Evolutionary conservation across 2,329 filamentous ascomycete genomes (phyloP).

Genomic region (Colletotrichum viniferum): DNA sequence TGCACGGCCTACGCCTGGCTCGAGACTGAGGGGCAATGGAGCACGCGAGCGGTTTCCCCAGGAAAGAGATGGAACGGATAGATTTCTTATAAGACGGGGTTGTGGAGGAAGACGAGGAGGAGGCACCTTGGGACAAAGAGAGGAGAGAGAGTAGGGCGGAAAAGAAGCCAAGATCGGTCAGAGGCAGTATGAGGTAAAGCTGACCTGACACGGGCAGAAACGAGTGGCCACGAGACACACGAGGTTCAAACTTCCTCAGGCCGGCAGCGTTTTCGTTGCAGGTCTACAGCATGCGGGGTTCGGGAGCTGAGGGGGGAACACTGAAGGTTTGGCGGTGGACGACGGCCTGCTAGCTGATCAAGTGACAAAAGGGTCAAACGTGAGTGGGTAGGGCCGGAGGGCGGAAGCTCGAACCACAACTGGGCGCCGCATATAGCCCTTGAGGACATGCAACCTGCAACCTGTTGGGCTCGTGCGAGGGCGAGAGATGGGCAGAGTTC

Average conservation of each 20-base stretch:
- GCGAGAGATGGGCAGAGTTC: conserved; percentile 15
- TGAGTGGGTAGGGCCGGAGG: conserved; percentile 10
- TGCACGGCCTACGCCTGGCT: conserved; percentile 15
- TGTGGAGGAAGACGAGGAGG: neutral
- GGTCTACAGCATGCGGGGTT: conserved; percentile 17
- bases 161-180: neutral
- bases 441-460: neutral
- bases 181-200: conserved; percentile 6
- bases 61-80: neutral
- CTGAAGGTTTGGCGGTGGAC: neutral
- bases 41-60: neutral
- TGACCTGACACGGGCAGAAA: conserved; percentile 9
- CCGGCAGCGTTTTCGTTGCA: conserved; percentile 5
- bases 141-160: neutral
- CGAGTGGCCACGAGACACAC: conserved; percentile 12
- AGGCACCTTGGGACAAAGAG: neutral
- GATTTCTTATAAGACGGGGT: neutral
- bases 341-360: neutral
- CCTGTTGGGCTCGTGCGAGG: conserved; percentile 14
- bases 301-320: neutral
- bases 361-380: conserved; percentile 15
- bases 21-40: neutral
- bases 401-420: conserved; percentile 5
- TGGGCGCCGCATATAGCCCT: conserved; percentile 7
- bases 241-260: conserved; percentile 1